Conservation (phyloP, 805 yeast species). For the Saturnispora gosingensis region DNA sequence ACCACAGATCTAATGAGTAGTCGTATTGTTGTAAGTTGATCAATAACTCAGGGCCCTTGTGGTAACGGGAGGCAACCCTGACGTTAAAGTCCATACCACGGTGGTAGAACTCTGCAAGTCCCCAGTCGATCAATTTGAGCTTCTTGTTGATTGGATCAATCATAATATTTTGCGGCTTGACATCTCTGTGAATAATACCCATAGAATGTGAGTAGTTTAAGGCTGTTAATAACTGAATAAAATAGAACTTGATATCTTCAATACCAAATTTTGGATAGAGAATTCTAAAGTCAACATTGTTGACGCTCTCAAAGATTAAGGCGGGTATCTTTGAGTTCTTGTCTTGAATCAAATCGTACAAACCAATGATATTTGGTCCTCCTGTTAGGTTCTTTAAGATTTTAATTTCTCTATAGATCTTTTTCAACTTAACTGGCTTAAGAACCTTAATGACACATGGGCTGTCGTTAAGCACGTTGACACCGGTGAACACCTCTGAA, state of each 20-base stretch:
- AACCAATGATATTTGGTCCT: constrained; percentile 71
- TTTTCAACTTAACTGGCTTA: constrained; percentile 88
- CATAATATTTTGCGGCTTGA: constrained; percentile 90
- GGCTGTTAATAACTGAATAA: constrained; percentile 73
- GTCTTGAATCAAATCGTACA: constrained; percentile 82
- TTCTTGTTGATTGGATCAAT: constrained; percentile 61
- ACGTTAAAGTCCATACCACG: constrained; percentile 85
- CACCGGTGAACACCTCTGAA: constrained; percentile 87
- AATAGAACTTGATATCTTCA: constrained; percentile 71
- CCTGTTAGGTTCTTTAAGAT: constrained; percentile 76
- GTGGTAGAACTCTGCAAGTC: constrained; percentile 87
- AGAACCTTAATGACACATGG: constrained; percentile 82
- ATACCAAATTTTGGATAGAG: constrained; percentile 74
- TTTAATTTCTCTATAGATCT: constrained; percentile 83
- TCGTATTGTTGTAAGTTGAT: constrained; percentile 79
- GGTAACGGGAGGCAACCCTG: constrained; percentile 84
- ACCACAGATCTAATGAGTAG: constrained; percentile 85
- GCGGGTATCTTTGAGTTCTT: constrained; percentile 81
- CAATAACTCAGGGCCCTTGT: constrained; percentile 85
- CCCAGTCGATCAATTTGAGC: constrained; percentile 86
- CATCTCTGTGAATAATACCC: constrained; percentile 94
- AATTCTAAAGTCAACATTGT: constrained; percentile 79
- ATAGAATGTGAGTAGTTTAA: constrained; percentile 83
- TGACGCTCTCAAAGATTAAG: constrained; percentile 73
- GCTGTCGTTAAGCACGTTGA: constrained; percentile 49